These are phyloP conservation scores for Ustilago xerochloae DNA, from an alignment of 1,284 basidiomycete species.

Conservation along the genomic window DNA sequence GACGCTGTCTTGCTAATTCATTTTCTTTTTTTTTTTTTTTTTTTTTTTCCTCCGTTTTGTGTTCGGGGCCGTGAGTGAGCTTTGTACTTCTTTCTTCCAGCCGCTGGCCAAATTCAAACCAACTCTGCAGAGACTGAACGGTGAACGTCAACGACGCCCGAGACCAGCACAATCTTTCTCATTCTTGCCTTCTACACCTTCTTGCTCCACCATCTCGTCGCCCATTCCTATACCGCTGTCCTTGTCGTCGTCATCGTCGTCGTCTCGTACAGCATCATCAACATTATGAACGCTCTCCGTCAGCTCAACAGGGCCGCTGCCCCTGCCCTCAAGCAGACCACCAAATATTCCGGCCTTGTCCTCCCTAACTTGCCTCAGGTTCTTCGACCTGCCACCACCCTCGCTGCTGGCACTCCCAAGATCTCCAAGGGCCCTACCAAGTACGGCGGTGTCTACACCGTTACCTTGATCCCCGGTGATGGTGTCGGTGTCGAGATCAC, in stretches of 20 bases:
- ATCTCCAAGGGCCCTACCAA: constrained; percentile 84
- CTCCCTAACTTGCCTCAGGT: constrained; percentile 50
- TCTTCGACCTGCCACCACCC: constrained; percentile 75
- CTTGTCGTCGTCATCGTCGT: not conserved
- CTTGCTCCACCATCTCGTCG: constrained; percentile 12
- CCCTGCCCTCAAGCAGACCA: constrained; percentile 53
- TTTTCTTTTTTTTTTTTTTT: constrained; percentile 5
- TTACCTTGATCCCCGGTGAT: constrained; percentile 67
- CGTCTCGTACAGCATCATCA: constrained; percentile 26
- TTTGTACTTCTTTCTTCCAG: too few relatives aligned
- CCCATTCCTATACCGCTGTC: constrained; percentile 25
- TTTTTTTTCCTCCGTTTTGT: not conserved
- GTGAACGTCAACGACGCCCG: too few relatives aligned
- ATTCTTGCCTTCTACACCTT: not conserved
- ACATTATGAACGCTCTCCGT: constrained; percentile 49
- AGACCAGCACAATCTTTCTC: not conserved
- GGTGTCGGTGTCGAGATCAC: constrained; percentile 93
- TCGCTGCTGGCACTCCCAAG: constrained; percentile 82
- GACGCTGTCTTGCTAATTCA: not conserved
- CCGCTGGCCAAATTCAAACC: too few relatives aligned
- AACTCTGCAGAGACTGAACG: not conserved
- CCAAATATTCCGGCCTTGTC: constrained; percentile 39
- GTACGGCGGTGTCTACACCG: constrained; percentile 83
- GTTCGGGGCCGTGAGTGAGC: constrained; percentile 3
- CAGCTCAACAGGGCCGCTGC: constrained; percentile 51